phyloP scores from a whole-genome alignment of 176 grass and related monocot genomes.

The Calamus simplicifolius region DNA sequence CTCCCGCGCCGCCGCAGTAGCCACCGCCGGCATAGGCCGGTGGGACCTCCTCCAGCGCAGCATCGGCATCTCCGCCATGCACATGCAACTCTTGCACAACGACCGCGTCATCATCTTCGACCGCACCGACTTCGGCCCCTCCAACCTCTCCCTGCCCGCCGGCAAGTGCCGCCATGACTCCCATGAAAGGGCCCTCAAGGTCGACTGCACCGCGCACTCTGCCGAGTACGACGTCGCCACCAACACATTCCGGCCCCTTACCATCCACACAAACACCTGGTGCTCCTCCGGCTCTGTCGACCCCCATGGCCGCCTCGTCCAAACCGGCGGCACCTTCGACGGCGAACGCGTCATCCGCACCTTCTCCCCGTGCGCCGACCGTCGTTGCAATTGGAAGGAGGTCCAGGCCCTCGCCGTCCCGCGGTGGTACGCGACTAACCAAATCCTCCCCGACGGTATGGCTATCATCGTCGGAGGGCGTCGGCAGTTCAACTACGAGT shows the following conservation, averaged over 20 bases:
- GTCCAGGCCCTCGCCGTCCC: too few species aligned
- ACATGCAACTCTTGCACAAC: slow-evolving; percentile 2
- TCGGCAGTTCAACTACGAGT: too few species aligned
- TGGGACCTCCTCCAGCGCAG: slow-evolving; percentile 2
- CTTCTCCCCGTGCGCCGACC: not conserved
- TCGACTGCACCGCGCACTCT: slow-evolving; percentile 6
- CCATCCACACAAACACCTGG: slow-evolving; percentile 1
- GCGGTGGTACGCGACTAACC: too few species aligned
- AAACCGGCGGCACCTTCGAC: slow-evolving; percentile 1
- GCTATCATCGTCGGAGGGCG: too few species aligned
- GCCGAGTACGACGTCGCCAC: slow-evolving; percentile 6
- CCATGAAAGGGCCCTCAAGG: not conserved
- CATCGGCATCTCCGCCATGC: slow-evolving; percentile 6
- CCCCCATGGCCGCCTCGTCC: not conserved
- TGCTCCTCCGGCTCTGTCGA: slow-evolving; percentile 2
- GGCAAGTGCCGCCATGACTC: slow-evolving; percentile 4
- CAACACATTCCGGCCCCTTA: not conserved
- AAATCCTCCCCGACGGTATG: too few species aligned
- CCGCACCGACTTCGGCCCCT: slow-evolving; percentile 14
- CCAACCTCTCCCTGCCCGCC: slow-evolving; percentile 8
- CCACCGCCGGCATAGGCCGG: not conserved
- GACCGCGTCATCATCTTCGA: slow-evolving; percentile 7
- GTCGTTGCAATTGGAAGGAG: too few species aligned
- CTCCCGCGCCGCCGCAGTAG: not conserved
- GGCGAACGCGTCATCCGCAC: not conserved